Percentiles rank a stretch among this genome's conserved stretches.
These are phyloP conservation scores for Mrakia blollopis DNA, from an alignment of 768 basidiomycete genomes.

Conservation along the genomic window DNA sequence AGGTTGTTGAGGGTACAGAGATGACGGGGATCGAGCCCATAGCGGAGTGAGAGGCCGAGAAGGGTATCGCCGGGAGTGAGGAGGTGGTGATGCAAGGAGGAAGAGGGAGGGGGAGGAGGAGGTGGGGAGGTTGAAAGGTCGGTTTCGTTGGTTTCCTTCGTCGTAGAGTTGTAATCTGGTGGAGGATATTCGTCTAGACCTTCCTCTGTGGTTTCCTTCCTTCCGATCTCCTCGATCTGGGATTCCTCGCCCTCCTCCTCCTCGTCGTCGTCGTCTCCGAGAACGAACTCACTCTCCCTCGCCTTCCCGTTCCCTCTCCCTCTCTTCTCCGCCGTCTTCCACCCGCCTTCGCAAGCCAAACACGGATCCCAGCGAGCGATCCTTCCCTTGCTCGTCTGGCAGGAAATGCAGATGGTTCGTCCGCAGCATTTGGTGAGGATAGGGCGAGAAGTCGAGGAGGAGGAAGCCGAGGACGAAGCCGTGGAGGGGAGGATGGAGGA, in stretches of 20 bases:
- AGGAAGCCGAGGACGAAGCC: neutral
- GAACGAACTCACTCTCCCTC: constrained; percentile 63
- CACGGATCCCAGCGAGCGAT: constrained; percentile 67
- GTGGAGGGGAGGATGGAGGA: constrained; percentile 18
- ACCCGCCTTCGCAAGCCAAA: constrained; percentile 60
- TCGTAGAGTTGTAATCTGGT: neutral
- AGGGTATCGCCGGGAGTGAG: constrained; percentile 2
- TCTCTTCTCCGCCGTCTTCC: constrained; percentile 18
- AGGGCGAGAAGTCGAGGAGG: neutral
- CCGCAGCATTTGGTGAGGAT: constrained; percentile 58
- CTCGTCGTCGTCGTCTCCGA: constrained; percentile 59
- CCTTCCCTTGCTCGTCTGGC: constrained; percentile 59
- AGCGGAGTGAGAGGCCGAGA: too few relatives aligned
- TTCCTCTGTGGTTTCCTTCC: neutral
- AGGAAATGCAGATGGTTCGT: constrained; percentile 60
- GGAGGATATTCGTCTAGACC: neutral
- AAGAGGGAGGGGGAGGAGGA: neutral
- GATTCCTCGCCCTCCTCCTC: constrained; percentile 40
- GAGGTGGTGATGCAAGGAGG: neutral
- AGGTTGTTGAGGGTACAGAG: constrained; percentile 65
- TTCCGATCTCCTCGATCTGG: neutral
- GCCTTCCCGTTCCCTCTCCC: constrained; percentile 35
- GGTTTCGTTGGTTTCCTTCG: neutral
- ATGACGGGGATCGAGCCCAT: constrained; percentile 50
- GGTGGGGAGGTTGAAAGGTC: neutral